phyloP scores from a whole-genome alignment of 768 basidiomycete species.

The Hygrophorus russula region DNA sequence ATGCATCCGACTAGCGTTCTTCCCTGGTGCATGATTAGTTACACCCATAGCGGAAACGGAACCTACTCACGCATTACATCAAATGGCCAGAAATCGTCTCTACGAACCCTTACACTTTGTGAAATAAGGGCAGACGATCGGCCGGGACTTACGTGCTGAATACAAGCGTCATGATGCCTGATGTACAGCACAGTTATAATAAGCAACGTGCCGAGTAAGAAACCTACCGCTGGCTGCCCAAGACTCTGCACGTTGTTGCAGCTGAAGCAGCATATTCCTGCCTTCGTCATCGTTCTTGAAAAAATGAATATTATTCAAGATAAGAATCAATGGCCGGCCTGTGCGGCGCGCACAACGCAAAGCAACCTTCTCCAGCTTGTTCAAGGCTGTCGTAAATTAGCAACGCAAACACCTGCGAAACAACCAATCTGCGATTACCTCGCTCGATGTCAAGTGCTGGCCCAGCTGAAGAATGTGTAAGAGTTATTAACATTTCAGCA shows the following conservation, averaged over 20 bases:
- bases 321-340: slow-evolving; percentile 63
- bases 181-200: slow-evolving; percentile 1
- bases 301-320: slow-evolving; percentile 71
- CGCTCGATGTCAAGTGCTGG: slow-evolving; percentile 75
- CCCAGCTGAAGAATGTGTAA: slow-evolving; percentile 36
- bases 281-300: slow-evolving; percentile 74
- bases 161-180: slow-evolving; percentile 69
- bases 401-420: background rate
- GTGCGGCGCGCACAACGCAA: slow-evolving; percentile 44
- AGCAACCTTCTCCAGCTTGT: slow-evolving; percentile 81
- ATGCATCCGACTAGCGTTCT: slow-evolving; percentile 66
- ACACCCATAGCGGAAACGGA: slow-evolving; percentile 3
- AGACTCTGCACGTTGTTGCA: slow-evolving; percentile 77
- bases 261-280: slow-evolving; percentile 66
- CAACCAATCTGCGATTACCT: slow-evolving; percentile 27
- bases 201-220: slow-evolving; percentile 3
- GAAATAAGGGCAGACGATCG: too few relatives aligned
- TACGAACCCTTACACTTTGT: slow-evolving; percentile 14
- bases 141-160: slow-evolving; percentile 50
- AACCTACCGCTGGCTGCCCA: slow-evolving; percentile 71
- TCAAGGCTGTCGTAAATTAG: slow-evolving; percentile 38
- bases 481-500: background rate
- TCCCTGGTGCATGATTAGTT: slow-evolving; percentile 30
- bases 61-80: slow-evolving; percentile 43
- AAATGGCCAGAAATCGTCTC: slow-evolving; percentile 83